These are phyloP conservation scores for Penicillium riverlandense DNA, from an alignment of 495 filamentous ascomycete species.

Conservation along the genomic window DNA sequence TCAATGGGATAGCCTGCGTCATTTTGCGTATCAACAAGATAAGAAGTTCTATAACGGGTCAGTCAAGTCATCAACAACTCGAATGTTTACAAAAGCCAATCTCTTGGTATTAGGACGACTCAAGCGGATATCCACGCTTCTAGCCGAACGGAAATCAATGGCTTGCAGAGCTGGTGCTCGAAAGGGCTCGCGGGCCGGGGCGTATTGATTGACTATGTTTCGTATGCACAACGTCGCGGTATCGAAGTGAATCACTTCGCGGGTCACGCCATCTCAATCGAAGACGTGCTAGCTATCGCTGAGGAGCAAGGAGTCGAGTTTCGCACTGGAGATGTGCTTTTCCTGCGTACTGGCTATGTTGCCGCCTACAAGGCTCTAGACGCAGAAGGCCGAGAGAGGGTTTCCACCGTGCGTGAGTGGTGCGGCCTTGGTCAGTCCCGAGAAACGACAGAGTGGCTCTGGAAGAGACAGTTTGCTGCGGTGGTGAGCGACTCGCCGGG, in stretches of 20 bases:
- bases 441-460: slow-evolving; percentile 3
- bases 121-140: too few species aligned
- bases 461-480: slow-evolving; percentile 6
- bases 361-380: neutral
- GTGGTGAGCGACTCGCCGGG: slow-evolving; percentile 1
- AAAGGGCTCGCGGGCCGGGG: too few species aligned
- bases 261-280: neutral
- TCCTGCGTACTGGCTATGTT: slow-evolving; percentile 4
- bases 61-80: too few species aligned
- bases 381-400: too few species aligned
- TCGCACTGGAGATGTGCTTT: slow-evolving; percentile 1
- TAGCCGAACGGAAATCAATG: slow-evolving; percentile 1
- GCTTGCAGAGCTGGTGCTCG: neutral
- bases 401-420: too few species aligned
- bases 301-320: slow-evolving; percentile 2
- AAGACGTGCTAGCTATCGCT: neutral
- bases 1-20: slow-evolving; percentile 10
- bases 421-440: neutral
- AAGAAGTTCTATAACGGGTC: slow-evolving; percentile 4
- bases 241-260: slow-evolving; percentile 3
- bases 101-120: too few species aligned
- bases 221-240: neutral
- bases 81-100: too few species aligned
- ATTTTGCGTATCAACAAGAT: slow-evolving; percentile 5
- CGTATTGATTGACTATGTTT: too few species aligned